Evolutionary conservation across 768 basidiomycete genomes (phyloP).

Genomic region (Boletus barrowsii): DNA sequence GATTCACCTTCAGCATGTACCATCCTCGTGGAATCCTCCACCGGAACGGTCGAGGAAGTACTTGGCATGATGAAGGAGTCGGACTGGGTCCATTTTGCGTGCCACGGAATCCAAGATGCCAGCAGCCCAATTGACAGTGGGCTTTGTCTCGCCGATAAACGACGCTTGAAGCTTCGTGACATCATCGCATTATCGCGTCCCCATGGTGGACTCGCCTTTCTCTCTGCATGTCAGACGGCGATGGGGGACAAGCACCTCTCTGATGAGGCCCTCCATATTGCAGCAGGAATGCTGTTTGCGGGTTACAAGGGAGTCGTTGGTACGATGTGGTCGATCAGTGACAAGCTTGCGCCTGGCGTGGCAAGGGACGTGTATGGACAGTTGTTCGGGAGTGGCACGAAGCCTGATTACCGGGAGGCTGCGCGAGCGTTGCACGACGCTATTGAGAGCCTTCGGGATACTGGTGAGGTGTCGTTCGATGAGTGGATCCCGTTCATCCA

Average conservation of each 20-base stretch:
- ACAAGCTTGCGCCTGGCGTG: slow-evolving; percentile 32
- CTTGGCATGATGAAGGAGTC: slow-evolving; percentile 1
- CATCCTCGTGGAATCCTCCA: not conserved
- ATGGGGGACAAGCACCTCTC: not conserved
- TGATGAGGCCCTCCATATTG: not conserved
- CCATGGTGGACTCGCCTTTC: not conserved
- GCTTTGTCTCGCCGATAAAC: not conserved
- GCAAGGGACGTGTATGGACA: slow-evolving; percentile 17
- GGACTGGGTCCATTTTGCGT: slow-evolving; percentile 1
- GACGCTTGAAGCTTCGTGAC: not conserved
- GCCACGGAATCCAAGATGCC: not conserved
- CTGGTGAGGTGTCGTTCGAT: no score
- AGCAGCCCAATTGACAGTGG: not conserved
- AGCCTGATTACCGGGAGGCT: no score
- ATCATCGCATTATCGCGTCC: not conserved
- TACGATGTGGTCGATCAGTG: slow-evolving; percentile 4
- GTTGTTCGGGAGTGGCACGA: no score
- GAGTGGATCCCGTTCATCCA: no score
- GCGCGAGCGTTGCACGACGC: no score
- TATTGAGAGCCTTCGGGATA: no score
- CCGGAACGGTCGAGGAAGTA: slow-evolving; percentile 11
- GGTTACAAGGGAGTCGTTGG: slow-evolving; percentile 21
- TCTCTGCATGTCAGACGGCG: not conserved
- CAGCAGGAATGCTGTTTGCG: slow-evolving; percentile 30
- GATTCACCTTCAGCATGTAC: not conserved